Conservation (phyloP, 371 early-diverging fungal genomes). For the Mucor velutinosus region DNA sequence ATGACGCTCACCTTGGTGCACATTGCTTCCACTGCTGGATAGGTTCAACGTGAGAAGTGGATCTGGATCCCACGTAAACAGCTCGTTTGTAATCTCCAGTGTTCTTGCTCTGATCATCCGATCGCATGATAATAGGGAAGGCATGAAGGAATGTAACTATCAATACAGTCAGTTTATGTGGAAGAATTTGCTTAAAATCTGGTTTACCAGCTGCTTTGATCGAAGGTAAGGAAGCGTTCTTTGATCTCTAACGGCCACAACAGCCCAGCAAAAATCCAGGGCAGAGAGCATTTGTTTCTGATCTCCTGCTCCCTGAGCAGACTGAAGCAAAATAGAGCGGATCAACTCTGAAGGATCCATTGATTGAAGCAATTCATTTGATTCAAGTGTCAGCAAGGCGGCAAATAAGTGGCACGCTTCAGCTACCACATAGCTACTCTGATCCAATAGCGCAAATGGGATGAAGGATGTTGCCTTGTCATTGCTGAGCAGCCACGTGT, state of each 20-base stretch:
- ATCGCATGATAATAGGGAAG: conserved; percentile 17
- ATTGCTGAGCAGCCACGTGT: conserved; percentile 27
- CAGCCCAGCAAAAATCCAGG: conserved; percentile 43
- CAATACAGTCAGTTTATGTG: neutral
- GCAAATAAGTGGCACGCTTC: conserved; percentile 29
- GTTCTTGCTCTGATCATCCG: conserved; percentile 28
- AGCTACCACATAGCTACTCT: conserved; percentile 37
- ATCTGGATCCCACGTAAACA: conserved; percentile 30
- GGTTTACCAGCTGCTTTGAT: conserved; percentile 26
- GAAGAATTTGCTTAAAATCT: too few species aligned
- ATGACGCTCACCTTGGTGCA: neutral
- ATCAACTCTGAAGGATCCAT: conserved; percentile 30
- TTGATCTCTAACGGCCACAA: conserved; percentile 19
- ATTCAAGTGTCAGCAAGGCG: neutral
- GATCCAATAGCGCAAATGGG: conserved; percentile 28
- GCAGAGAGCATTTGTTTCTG: conserved; percentile 25
- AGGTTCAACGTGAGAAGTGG: conserved; percentile 21
- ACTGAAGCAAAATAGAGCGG: conserved; percentile 12
- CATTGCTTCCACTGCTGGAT: too few species aligned
- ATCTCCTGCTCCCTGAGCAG: neutral
- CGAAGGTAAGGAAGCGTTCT: conserved; percentile 23
- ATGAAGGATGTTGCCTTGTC: conserved; percentile 23
- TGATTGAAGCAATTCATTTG: neutral
- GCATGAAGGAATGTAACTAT: conserved; percentile 21
- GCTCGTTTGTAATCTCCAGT: conserved; percentile 33